These are phyloP conservation scores for Infundibulicybe gibba DNA, from an alignment of 768 basidiomycete genomes.

Conservation along the genomic window DNA sequence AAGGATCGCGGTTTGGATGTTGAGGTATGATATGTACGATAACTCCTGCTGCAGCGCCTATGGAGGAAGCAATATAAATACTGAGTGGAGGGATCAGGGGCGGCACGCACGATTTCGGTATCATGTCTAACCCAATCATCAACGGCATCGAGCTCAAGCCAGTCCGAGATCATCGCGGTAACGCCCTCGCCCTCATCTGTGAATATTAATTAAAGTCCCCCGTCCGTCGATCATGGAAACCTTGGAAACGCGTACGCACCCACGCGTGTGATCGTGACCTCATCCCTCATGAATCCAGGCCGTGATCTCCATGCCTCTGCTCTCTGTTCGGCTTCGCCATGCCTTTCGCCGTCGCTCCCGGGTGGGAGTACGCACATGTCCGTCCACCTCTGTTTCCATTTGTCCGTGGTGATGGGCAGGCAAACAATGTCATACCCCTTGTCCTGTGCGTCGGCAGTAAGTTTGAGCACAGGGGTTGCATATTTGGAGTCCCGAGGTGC, in stretches of 20 bases:
- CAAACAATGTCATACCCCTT: constrained; percentile 77
- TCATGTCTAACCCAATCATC: constrained; percentile 97
- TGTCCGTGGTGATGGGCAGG: constrained; percentile 84
- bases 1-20: constrained; percentile 79
- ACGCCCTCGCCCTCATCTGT: constrained; percentile 73
- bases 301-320: constrained; percentile 88
- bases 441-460: constrained; percentile 46
- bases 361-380: constrained; percentile 77
- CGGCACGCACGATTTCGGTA: constrained; percentile 79
- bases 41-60: constrained; percentile 94
- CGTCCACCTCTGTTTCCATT: constrained; percentile 87
- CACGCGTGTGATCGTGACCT: constrained; percentile 87
- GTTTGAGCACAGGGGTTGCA: constrained; percentile 47
- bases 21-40: constrained; percentile 89
- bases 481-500: constrained; percentile 8
- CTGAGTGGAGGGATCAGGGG: constrained; percentile 6
- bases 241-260: constrained; percentile 44
- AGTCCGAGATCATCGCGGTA: constrained; percentile 82
- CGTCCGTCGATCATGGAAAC: neutral
- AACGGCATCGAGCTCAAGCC: constrained; percentile 90
- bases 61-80: constrained; percentile 3
- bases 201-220: neutral
- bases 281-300: constrained; percentile 75
- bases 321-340: constrained; percentile 45
- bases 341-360: constrained; percentile 32